Evolutionary conservation across 2,329 filamentous ascomycete genomes (phyloP).

Genomic region (Pseudomassariella vexata): DNA sequence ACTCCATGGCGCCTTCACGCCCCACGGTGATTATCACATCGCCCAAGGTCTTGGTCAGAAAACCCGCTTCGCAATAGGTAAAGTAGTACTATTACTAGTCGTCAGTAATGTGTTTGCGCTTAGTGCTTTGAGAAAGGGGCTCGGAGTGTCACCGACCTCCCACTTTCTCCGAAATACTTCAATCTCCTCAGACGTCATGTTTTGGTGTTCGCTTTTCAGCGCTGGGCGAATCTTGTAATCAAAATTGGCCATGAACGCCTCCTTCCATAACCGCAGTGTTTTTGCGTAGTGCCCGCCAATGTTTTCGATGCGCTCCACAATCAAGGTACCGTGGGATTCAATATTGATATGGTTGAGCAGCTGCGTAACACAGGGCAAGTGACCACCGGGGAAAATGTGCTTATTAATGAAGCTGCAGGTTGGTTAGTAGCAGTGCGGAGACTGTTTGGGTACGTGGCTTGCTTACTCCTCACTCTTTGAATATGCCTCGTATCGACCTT

Average conservation of each 20-base stretch:
- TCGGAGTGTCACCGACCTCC: slow-evolving; percentile 50
- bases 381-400: slow-evolving; percentile 76
- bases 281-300: slow-evolving; percentile 71
- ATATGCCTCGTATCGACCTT: slow-evolving; percentile 61
- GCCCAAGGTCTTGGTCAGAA: slow-evolving; percentile 64
- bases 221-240: slow-evolving; percentile 54
- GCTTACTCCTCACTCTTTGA: slow-evolving; percentile 57
- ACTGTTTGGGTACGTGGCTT: neutral
- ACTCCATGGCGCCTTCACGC: slow-evolving; percentile 57
- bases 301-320: slow-evolving; percentile 64
- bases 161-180: slow-evolving; percentile 67
- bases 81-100: slow-evolving; percentile 63
- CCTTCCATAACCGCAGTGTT: slow-evolving; percentile 61
- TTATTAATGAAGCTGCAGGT: slow-evolving; percentile 58
- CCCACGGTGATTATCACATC: slow-evolving; percentile 69
- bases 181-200: slow-evolving; percentile 55
- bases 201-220: slow-evolving; percentile 49
- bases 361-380: slow-evolving; percentile 55
- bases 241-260: slow-evolving; percentile 61
- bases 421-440: slow-evolving; percentile 2
- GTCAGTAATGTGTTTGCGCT: too few species aligned
- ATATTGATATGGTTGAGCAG: slow-evolving; percentile 53
- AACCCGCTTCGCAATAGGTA: slow-evolving; percentile 68
- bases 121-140: too few species aligned
- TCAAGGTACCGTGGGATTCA: slow-evolving; percentile 54